Percentiles rank a stretch among this genome's conserved stretches.
Conservation (phyloP, 2,329 filamentous ascomycete species). For the Alternaria atra region DNA sequence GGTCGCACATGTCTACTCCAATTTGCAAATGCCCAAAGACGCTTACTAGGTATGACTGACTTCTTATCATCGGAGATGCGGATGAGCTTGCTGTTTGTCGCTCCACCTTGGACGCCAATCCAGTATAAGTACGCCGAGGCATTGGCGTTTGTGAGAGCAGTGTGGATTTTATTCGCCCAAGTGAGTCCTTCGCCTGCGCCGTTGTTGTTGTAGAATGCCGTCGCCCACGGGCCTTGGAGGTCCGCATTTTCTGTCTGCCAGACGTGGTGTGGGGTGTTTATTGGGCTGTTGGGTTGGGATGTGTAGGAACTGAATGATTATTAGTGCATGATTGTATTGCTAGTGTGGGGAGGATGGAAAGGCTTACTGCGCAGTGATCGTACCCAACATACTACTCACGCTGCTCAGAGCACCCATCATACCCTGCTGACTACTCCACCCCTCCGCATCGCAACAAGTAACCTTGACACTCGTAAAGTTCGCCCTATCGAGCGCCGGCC, state of each 20-base stretch:
- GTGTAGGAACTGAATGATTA: slow-evolving; percentile 27
- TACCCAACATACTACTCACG: slow-evolving; percentile 29
- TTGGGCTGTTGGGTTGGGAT: slow-evolving; percentile 27
- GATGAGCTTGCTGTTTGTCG: slow-evolving; percentile 49
- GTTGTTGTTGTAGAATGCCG: slow-evolving; percentile 59
- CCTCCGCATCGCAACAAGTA: slow-evolving; percentile 57
- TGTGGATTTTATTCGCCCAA: slow-evolving; percentile 65
- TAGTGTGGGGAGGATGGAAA: neutral
- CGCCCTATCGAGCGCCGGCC: slow-evolving; percentile 49
- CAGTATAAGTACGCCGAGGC: slow-evolving; percentile 65
- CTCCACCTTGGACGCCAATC: slow-evolving; percentile 57
- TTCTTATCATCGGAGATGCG: slow-evolving; percentile 48
- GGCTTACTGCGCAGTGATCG: slow-evolving; percentile 38
- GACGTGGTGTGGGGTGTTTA: slow-evolving; percentile 53
- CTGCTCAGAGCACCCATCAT: slow-evolving; percentile 30
- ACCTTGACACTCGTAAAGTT: slow-evolving; percentile 51
- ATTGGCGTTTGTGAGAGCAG: slow-evolving; percentile 58
- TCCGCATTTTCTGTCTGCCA: slow-evolving; percentile 65
- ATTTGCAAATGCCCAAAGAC: slow-evolving; percentile 55
- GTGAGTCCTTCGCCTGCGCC: slow-evolving; percentile 62
- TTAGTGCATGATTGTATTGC: neutral
- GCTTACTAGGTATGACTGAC: slow-evolving; percentile 43
- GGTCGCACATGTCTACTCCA: slow-evolving; percentile 52
- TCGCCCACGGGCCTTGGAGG: slow-evolving; percentile 51
- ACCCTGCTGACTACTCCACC: slow-evolving; percentile 49